Evolutionary conservation across 805 yeast species (phyloP), one percentile per base, ranked within the genome.

Genomic region (Yarrowia yakushimensis): DNA sequence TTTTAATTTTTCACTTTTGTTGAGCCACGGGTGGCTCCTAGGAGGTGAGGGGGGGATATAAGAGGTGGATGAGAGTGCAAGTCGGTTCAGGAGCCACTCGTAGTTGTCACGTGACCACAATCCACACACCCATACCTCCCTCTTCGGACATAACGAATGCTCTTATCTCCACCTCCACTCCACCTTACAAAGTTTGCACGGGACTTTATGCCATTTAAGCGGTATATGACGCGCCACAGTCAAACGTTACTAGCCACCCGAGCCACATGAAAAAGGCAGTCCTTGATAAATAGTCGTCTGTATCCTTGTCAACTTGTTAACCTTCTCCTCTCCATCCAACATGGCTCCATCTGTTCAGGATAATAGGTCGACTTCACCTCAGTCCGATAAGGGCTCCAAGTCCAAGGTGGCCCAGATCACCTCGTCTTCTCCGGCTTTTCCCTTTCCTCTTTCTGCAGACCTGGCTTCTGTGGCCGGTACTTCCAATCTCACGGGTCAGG

Each of bases 401-500:
- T n/a, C 36, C 28, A 31, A 31, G 28, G 18, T 12, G 54, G 37
- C 55, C 30, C 57, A 22, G 36, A 52, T 52, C 59, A 52, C 59
- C 43, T 25, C 46, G 30, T 41, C 59, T 25, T 50, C 59, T 18
- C 39, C 63, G 20, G 57, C 30, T n/a, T 59, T 55, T 30, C 68
- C 69, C 22, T 67, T 67, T 36, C 63, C 65, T 11, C 55, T 66
- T 18, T 59, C 68, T 20, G 63, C 66, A 5, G 70, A 69, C 31
- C n/a, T 67, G n/a, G 39, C 45, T 5, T 50, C 66, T 9, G 25
- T 68, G 27, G 27, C 55, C 10, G 70, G 70, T 1, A 50, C 69
- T n/a, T 37, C 67, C 22, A 66, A 67, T 48, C 65, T 63, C 15
- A 69, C 71, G 13, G 64, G 66, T 25, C 73, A 71, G 63, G 54